Evolutionary conservation across 2,329 filamentous ascomycete species (phyloP).

Genomic region (Aspergillus sp.): DNA sequence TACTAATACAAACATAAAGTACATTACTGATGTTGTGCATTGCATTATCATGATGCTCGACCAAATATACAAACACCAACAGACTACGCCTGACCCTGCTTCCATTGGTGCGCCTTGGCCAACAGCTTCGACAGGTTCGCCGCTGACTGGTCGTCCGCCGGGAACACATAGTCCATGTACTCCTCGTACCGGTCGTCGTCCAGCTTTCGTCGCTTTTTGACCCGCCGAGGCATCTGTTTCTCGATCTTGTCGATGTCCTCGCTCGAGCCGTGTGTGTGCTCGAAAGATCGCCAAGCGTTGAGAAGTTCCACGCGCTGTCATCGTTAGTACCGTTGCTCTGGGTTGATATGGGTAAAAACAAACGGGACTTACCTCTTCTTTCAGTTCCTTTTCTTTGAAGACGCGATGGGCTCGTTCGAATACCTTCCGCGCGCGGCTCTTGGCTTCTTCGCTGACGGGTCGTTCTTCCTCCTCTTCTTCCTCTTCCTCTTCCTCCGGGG

Average conservation of each 20-base stretch:
- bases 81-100: slow-evolving; percentile 50
- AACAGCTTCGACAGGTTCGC: slow-evolving; percentile 77
- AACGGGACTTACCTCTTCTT: slow-evolving; percentile 60
- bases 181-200: slow-evolving; percentile 94
- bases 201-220: slow-evolving; percentile 85
- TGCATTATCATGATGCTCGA: background rate
- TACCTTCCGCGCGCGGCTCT: slow-evolving; percentile 69
- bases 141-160: slow-evolving; percentile 81
- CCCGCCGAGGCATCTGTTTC: slow-evolving; percentile 86
- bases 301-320: slow-evolving; percentile 71
- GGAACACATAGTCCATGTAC: slow-evolving; percentile 96
- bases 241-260: slow-evolving; percentile 76
- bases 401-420: slow-evolving; percentile 79
- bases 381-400: slow-evolving; percentile 84
- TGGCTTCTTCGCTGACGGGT: slow-evolving; percentile 72
- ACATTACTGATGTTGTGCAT: background rate
- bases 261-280: slow-evolving; percentile 69
- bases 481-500: slow-evolving; percentile 64
- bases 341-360: slow-evolving; percentile 1
- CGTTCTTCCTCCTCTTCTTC: slow-evolving; percentile 57
- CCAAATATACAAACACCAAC: background rate
- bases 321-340: slow-evolving; percentile 25
- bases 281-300: slow-evolving; percentile 87
- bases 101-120: slow-evolving; percentile 83
- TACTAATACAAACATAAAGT: background rate